Percentiles rank a stretch among this genome's conserved stretches.
Conservation (phyloP, 345 rosid species). For the Bretschneidera sinensis region DNA sequence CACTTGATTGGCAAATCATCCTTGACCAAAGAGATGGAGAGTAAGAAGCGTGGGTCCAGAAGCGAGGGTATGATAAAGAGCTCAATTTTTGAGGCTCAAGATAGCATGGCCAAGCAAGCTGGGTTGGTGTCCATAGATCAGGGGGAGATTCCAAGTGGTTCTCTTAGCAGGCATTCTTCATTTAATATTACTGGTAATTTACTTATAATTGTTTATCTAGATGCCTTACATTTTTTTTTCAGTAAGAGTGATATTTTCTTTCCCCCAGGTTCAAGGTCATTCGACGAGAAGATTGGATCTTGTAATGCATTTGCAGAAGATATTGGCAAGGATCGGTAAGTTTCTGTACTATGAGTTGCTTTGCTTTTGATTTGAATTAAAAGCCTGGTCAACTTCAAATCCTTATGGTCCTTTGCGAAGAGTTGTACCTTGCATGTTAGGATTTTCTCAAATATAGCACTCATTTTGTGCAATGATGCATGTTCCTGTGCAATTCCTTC, state of each 20-base stretch:
- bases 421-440: too few species aligned
- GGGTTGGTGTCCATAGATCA: constrained; percentile 25
- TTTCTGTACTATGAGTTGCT: not conserved
- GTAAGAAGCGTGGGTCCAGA: constrained; percentile 27
- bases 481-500: not conserved
- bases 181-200: constrained; percentile 29
- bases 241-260: constrained; percentile 1
- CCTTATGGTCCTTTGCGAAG: too few species aligned
- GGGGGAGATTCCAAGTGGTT: constrained; percentile 24
- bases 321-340: constrained; percentile 39
- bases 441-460: too few species aligned
- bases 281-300: constrained; percentile 29
- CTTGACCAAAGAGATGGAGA: constrained; percentile 28
- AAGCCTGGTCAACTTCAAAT: too few species aligned
- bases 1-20: constrained; percentile 23
- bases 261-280: constrained; percentile 31
- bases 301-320: constrained; percentile 32
- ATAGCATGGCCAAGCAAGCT: constrained; percentile 29
- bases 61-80: constrained; percentile 27
- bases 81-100: constrained; percentile 34
- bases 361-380: too few species aligned
- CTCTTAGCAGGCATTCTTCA: constrained; percentile 36
- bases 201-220: not conserved
- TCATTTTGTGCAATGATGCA: too few species aligned
- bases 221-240: not conserved